Evolutionary conservation across 1,284 basidiomycete species (phyloP), one percentile per base, ranked within the genome.

Genomic region (Sphaerobolus stellatus): DNA sequence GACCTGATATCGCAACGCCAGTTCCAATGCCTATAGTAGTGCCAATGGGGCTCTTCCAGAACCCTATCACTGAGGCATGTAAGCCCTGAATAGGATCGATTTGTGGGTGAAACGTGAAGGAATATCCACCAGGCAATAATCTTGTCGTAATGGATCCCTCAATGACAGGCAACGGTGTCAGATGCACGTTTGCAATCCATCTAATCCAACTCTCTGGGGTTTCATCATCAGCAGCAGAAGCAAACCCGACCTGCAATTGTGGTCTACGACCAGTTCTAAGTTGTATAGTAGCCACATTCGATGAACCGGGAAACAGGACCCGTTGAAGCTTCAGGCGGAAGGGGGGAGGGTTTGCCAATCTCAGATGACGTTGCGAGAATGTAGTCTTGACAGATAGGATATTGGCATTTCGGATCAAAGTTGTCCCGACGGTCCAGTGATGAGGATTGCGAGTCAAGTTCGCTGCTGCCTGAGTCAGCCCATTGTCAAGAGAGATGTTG

Each of bases 1-100:
- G 30, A 8, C 70, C 68, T 58, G 56, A 58, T 40, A 60, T 62
- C 38, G 62, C 64, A 31, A 70, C 62, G n/a, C 71, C 71, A 36
- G 67, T 68, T 3, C 56, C 54, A 2, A 66, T 69, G 40, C 69
- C 60, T 59, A 73, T 64, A 33, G 62, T 30, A 56, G 52, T 63
- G 48, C 56, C 60, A 24, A 30, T 18, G 16, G 24, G 8, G 24
- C 47, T 30, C 8, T 31, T 29, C 52, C 52, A 54, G 8, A 48
- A 18, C 6, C 52, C 52, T 29, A 9, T 27, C 9, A 54, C 52
- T 6, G 52, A 30, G n/a, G n/a, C 52, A 45, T 22, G 18, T 18
- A 16, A 48, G 28, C 5, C 47, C 52, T 8, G 24, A 14, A n/a
- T n/a, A n/a, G n/a, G n/a, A n/a, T n/a, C n/a, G n/a, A n/a, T n/a